Percentiles rank a stretch among this genome's conserved stretches.
Evolutionary conservation across 371 early-diverging fungal genomes (phyloP).

Genomic region (Mucor piriformis): DNA sequence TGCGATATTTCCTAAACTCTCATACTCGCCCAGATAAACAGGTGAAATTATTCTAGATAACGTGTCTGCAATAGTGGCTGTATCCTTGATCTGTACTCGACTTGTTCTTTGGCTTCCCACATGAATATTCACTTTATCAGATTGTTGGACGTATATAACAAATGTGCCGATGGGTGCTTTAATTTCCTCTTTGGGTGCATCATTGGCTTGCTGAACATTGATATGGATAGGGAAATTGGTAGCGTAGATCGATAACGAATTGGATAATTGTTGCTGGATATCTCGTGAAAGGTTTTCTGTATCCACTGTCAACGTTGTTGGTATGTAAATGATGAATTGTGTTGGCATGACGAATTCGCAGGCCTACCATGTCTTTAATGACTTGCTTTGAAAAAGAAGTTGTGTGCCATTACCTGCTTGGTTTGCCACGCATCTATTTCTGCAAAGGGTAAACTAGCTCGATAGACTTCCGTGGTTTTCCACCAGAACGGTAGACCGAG

Average conservation of each 20-base stretch:
- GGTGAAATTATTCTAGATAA: slow-evolving; percentile 20
- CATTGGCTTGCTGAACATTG: slow-evolving; percentile 1
- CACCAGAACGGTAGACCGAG: slow-evolving; percentile 90
- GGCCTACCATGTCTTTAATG: no score
- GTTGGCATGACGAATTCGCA: slow-evolving; percentile 33
- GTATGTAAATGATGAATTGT: slow-evolving; percentile 21
- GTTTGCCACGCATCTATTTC: slow-evolving; percentile 67
- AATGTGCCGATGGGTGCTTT: slow-evolving; percentile 29
- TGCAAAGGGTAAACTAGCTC: slow-evolving; percentile 79
- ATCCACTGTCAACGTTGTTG: background rate
- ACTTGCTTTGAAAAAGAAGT: no score
- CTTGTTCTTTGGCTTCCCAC: slow-evolving; percentile 33
- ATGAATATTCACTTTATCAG: slow-evolving; percentile 10
- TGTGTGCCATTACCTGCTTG: slow-evolving; percentile 62
- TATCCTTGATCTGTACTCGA: slow-evolving; percentile 18
- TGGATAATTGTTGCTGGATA: slow-evolving; percentile 4
- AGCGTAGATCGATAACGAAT: slow-evolving; percentile 2
- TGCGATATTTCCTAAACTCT: slow-evolving; percentile 17
- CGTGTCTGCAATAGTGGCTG: slow-evolving; percentile 2
- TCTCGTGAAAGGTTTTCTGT: slow-evolving; percentile 1
- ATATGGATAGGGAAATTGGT: slow-evolving; percentile 19
- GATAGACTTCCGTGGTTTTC: slow-evolving; percentile 88
- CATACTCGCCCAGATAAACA: slow-evolving; percentile 17
- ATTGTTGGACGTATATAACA: slow-evolving; percentile 21
- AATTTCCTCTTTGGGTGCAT: background rate